Conservation (phyloP, 1,284 basidiomycete species). For the Ceratobasidium sp. region DNA sequence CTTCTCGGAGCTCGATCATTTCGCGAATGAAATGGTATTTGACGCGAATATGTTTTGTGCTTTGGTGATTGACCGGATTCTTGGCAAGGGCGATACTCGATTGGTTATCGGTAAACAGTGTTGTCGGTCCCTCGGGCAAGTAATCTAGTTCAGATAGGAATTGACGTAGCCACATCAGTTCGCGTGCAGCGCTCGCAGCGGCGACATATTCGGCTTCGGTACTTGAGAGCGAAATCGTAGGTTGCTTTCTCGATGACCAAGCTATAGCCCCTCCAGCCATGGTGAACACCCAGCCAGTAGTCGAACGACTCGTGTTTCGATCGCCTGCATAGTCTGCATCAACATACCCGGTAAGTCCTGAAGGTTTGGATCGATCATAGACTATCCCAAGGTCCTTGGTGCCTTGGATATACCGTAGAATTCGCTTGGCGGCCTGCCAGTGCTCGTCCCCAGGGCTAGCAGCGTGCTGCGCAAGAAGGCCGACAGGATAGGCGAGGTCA, state of each 20-base stretch:
- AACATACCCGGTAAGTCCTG: not conserved
- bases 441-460: constrained; percentile 52
- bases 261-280: not conserved
- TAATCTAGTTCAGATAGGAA: constrained; percentile 46
- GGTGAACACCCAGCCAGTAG: constrained; percentile 24
- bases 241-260: constrained; percentile 54
- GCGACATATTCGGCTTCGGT: constrained; percentile 61
- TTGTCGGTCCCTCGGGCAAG: not conserved
- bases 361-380: constrained; percentile 18
- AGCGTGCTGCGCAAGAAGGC: constrained; percentile 51
- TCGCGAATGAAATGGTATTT: constrained; percentile 54
- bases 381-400: constrained; percentile 56
- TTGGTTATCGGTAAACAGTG: constrained; percentile 53
- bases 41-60: constrained; percentile 57
- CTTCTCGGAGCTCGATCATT: constrained; percentile 53
- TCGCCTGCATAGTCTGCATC: constrained; percentile 27
- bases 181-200: constrained; percentile 53
- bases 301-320: constrained; percentile 13
- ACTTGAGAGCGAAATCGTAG: constrained; percentile 55
- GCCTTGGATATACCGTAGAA: constrained; percentile 59
- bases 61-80: constrained; percentile 51
- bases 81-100: constrained; percentile 51
- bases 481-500: constrained; percentile 54
- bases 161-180: constrained; percentile 54
- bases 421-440: constrained; percentile 52